Conservation (phyloP, 2,329 filamentous ascomycete species). For the Biscogniauxia mediterranea region DNA sequence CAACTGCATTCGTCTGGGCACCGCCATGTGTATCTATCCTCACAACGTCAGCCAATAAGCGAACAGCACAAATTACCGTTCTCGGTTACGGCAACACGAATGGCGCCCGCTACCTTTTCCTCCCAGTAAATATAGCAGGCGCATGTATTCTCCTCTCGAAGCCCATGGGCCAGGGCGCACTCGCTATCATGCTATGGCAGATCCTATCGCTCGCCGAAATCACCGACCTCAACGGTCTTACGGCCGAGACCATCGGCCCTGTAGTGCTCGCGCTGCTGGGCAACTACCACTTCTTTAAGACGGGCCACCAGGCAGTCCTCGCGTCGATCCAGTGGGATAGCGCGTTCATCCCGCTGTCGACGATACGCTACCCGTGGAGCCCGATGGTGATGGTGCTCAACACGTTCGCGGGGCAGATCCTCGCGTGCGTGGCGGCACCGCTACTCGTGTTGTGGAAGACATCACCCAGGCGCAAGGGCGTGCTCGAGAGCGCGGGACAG, state of each 20-base stretch:
- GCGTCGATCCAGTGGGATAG: slow-evolving; percentile 93
- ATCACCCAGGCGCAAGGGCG: slow-evolving; percentile 66
- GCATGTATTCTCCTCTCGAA: slow-evolving; percentile 82
- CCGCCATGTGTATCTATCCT: slow-evolving; percentile 79
- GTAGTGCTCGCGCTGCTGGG: slow-evolving; percentile 84
- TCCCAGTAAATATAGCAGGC: slow-evolving; percentile 75
- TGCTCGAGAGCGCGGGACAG: slow-evolving; percentile 69
- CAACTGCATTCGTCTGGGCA: slow-evolving; percentile 80
- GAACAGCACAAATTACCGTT: slow-evolving; percentile 65
- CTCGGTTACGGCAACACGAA: slow-evolving; percentile 93
- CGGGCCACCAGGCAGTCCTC: slow-evolving; percentile 87
- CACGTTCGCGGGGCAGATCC: slow-evolving; percentile 84
- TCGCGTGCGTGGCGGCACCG: slow-evolving; percentile 77
- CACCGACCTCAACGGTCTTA: slow-evolving; percentile 58
- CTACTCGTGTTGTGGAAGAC: slow-evolving; percentile 87
- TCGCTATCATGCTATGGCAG: slow-evolving; percentile 83
- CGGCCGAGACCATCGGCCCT: slow-evolving; percentile 74
- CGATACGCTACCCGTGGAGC: slow-evolving; percentile 84
- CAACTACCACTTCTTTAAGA: slow-evolving; percentile 96
- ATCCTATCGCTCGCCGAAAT: slow-evolving; percentile 74
- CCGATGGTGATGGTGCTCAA: slow-evolving; percentile 81
- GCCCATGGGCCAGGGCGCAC: slow-evolving; percentile 86
- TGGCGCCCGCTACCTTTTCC: slow-evolving; percentile 82
- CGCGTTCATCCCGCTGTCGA: slow-evolving; percentile 84
- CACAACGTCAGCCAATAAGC: slow-evolving; percentile 42